Evolutionary conservation across 1,284 basidiomycete species (phyloP).

Genomic region (Hemileia vastatrix): DNA sequence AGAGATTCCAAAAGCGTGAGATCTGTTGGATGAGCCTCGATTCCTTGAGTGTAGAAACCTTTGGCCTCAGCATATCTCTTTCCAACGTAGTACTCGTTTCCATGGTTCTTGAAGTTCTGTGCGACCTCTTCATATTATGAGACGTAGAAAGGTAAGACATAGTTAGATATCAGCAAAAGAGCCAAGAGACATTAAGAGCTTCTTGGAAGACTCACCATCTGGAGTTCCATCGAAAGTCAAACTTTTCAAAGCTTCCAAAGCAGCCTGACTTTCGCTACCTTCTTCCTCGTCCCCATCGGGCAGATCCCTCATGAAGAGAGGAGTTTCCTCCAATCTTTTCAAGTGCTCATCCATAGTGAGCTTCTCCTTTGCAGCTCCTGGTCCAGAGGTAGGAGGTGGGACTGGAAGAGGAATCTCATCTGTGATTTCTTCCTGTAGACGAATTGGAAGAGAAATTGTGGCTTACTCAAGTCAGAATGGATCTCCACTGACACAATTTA

Average conservation of each 20-base stretch:
- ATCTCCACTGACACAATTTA: too few relatives aligned
- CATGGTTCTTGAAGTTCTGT: constrained; percentile 84
- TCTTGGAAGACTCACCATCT: constrained; percentile 60
- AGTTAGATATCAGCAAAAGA: constrained; percentile 24
- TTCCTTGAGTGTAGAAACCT: constrained; percentile 78
- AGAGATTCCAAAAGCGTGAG: constrained; percentile 58
- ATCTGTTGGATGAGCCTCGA: constrained; percentile 71
- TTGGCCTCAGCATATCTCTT: constrained; percentile 77
- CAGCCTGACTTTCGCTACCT: constrained; percentile 56
- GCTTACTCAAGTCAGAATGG: too few relatives aligned
- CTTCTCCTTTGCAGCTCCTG: not conserved
- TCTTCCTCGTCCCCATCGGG: constrained; percentile 57
- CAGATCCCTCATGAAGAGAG: constrained; percentile 85
- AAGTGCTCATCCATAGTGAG: constrained; percentile 24
- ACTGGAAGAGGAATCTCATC: not conserved
- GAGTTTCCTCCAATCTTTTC: constrained; percentile 46
- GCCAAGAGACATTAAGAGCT: not conserved
- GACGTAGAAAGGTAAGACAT: not conserved
- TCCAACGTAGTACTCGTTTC: constrained; percentile 83
- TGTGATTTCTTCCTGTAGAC: not conserved
- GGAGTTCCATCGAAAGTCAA: constrained; percentile 81
- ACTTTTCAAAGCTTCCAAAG: constrained; percentile 72
- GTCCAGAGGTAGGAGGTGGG: not conserved
- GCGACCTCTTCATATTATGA: constrained; percentile 75
- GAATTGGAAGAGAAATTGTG: too few relatives aligned